Evolutionary conservation across 2,329 filamentous ascomycete genomes (phyloP).

Genomic region (Knufia petricola): DNA sequence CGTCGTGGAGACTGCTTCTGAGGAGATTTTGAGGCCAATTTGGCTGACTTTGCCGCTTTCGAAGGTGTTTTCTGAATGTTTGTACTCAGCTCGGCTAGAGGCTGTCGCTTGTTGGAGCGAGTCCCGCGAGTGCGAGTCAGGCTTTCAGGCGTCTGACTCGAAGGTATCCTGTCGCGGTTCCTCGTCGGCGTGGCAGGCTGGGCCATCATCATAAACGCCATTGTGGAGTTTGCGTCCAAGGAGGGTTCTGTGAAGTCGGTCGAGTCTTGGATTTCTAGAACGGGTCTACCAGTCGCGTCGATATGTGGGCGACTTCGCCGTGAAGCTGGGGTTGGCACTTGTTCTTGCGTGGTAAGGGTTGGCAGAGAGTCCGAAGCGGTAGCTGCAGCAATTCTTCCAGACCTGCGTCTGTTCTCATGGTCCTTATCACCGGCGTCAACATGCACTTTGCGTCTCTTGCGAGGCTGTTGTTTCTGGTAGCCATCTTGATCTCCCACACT

Average conservation of each 20-base stretch:
- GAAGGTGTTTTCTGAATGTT: conserved; percentile 10
- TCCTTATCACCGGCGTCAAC: not conserved
- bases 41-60: not conserved
- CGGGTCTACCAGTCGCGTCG: not conserved
- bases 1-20: conserved; percentile 5
- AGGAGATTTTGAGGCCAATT: conserved; percentile 5
- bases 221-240: not conserved
- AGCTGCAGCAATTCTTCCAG: not conserved
- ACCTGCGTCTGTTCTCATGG: not conserved
- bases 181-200: conserved; percentile 12
- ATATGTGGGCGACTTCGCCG: not conserved
- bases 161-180: conserved; percentile 12
- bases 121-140: conserved; percentile 11
- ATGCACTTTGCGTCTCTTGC: conserved; percentile 3
- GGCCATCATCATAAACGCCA: no score
- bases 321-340: not conserved
- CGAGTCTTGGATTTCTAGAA: conserved; percentile 17
- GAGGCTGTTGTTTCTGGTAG: conserved; percentile 14
- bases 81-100: conserved; percentile 15
- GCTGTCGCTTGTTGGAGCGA: conserved; percentile 6
- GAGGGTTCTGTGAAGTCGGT: conserved; percentile 11
- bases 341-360: no score
- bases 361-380: not conserved
- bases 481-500: conserved; percentile 3
- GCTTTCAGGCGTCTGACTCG: conserved; percentile 21